Evolutionary conservation across 768 basidiomycete species (phyloP), one percentile per base, ranked within the genome.

Genomic region (Clitopilus hobsonii): DNA sequence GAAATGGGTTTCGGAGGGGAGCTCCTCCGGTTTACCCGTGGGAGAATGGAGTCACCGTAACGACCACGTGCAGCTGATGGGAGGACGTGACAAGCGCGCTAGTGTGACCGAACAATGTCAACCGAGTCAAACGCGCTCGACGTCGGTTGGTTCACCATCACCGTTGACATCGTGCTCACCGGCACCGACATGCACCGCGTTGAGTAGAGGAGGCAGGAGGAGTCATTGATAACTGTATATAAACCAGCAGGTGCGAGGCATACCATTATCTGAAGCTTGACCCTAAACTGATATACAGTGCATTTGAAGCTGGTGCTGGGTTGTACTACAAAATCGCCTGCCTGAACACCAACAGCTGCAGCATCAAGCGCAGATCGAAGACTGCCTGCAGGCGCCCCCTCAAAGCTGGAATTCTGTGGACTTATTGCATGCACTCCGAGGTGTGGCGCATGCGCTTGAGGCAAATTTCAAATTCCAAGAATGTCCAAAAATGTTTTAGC

Each of bases 401-500:
- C 13, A 36, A 6, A 11, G 49, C 22, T 51, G 49, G 5, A 54
- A 14, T 24, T 5, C 32, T 18, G 27, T 28, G 25, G 30, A 28
- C 22, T 16, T 50, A 16, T 16, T 38, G 22, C 38, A 28, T 49
- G 23, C 25, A 24, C 22, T 25, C 26, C 50, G 32, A 36, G 32
- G 13, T 36, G 32, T 36, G 32, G 32, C 32, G 32, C 32, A 36
- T 36, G n/a, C 32, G 32, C 13, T n/a, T 10, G 13, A n/a, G 2
- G 2, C 32, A 3, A 36, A 36, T 36, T 36, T 24, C 51, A 24
- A 50, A 47, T 38, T 27, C 49, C 50, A 57, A 54, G 45, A 57
- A 54, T 45, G 41, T 11, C 41, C 45, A 38, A 41, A 41, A 30
- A 5, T 16, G 14, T 53, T 10, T 32, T 59, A 49, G 52, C 51